Evolutionary conservation across 2,329 filamentous ascomycete genomes (phyloP).

Genomic region (Fusarium ramigenum): DNA sequence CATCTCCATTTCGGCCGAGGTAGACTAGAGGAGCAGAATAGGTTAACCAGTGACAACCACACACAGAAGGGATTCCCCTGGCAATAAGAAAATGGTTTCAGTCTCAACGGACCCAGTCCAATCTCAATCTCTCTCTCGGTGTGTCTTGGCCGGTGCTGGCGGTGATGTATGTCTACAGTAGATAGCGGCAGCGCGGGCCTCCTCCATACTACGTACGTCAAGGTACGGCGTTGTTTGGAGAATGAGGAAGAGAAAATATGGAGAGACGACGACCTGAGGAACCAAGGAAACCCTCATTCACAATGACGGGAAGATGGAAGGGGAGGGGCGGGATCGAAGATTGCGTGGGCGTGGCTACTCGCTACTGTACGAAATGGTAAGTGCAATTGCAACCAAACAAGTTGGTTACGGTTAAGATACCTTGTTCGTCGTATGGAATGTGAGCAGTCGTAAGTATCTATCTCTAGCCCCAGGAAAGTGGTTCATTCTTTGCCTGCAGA

Average conservation of each 20-base stretch:
- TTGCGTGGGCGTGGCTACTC: constrained; percentile 16
- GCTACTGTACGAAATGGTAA: constrained; percentile 16
- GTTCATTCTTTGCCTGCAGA: background rate
- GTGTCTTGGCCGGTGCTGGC: constrained; percentile 8
- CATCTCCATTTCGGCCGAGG: constrained; percentile 42
- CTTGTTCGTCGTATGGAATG: background rate
- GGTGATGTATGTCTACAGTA: constrained; percentile 16
- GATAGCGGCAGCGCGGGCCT: constrained; percentile 31
- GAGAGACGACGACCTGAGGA: constrained; percentile 24
- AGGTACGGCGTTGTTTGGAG: constrained; percentile 23
- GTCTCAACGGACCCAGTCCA: background rate
- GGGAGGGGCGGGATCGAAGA: constrained; percentile 40
- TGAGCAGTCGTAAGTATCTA: constrained; percentile 14
- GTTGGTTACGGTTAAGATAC: constrained; percentile 6
- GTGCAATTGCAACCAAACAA: constrained; percentile 12
- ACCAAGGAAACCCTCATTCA: constrained; percentile 5
- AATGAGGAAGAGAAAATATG: constrained; percentile 33
- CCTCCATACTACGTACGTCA: background rate
- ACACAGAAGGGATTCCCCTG: constrained; percentile 27
- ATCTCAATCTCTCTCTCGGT: background rate
- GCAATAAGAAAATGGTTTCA: constrained; percentile 2
- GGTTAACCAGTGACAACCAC: background rate
- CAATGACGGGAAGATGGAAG: constrained; percentile 2
- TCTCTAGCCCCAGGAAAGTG: constrained; percentile 26
- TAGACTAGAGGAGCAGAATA: constrained; percentile 1